Base-by-base conservation (phyloP, 2,329 filamentous ascomycete genomes). In the Grosmannia huntii region DNA sequence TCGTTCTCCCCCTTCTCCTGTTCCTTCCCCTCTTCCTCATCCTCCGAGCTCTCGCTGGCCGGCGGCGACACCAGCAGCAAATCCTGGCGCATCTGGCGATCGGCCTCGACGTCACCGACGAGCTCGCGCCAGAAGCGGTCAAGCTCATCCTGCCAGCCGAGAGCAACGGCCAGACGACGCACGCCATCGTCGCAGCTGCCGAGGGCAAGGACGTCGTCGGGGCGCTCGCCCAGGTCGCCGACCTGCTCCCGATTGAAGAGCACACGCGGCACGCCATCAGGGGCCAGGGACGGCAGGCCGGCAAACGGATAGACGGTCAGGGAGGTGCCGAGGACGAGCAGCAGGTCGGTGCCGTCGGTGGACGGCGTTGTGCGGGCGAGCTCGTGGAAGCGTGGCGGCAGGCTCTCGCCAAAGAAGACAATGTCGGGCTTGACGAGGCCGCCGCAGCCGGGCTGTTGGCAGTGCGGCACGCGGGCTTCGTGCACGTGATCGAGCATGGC, bases 361-460 rank as follows among this genome's bases (percentile, higher is more conserved):
- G 82, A 79, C 9, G 85, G 54, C 27, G 54, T 56, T 4, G 2
- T 69, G 38, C 71, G 68, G 31, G 75, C 73, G 60, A 81, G 83
- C 7, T 72, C 68, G 67, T 85, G 84, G 70, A 95, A 95, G 0
- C 71, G 72, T 7, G 73, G 69, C 0, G 88, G 88, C 28, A 76
- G 67, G 62, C 67, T 66, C 67, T 76, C 90, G 55, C 90, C 90
- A 65, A 96, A 96, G 73, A 96, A 96, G 38, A 95, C 90, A 67
- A 96, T 96, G 66, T 96, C 89, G 0, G 91, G 91, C 72, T 96
- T 96, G 44, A 96, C 89, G 2, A 94, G 74, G 0, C 91, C 91
- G 41, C 79, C 75, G 68, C 92, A 97, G 38, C 49, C 55, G 11
- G 48, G 52, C 23, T 73, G 68, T 10, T 74, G 67, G 68, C 92